Evolutionary conservation across 208 protist genomes (phyloP).

Genomic region (Leishmania major): DNA sequence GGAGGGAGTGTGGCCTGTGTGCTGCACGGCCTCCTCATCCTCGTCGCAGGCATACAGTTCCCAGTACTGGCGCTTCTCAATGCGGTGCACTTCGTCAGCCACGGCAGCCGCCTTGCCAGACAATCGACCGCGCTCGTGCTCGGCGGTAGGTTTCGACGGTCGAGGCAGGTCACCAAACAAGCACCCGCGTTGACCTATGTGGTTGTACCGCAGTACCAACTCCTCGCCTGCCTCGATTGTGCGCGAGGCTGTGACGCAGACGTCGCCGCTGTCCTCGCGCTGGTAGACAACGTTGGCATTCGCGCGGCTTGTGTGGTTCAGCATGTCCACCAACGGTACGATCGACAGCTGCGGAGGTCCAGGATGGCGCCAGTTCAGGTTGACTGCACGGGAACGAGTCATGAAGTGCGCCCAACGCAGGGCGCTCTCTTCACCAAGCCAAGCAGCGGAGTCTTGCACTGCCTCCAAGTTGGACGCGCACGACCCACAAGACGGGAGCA

Average conservation of each 20-base stretch:
- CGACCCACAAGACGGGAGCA: not conserved
- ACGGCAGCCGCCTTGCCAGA: conserved; percentile 24
- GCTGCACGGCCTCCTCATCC: conserved; percentile 27
- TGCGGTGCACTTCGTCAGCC: conserved; percentile 22
- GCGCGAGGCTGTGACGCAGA: conserved; percentile 56
- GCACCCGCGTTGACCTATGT: conserved; percentile 66
- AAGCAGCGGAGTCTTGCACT: conserved; percentile 11
- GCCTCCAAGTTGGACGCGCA: not conserved
- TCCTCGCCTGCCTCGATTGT: conserved; percentile 65
- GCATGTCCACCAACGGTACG: conserved; percentile 83
- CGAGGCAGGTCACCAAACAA: conserved; percentile 49
- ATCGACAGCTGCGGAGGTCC: conserved; percentile 42
- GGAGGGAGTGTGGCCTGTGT: not conserved
- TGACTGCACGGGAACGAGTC: conserved; percentile 79
- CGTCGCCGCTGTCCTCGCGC: conserved; percentile 22
- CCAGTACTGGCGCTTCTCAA: conserved; percentile 41
- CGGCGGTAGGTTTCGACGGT: not conserved
- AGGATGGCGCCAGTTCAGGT: conserved; percentile 36
- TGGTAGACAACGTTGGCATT: conserved; percentile 68
- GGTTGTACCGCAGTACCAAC: conserved; percentile 74
- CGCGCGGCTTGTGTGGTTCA: conserved; percentile 63
- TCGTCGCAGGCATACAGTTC: conserved; percentile 44
- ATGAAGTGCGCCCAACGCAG: conserved; percentile 88
- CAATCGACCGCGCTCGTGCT: not conserved
- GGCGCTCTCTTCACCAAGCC: conserved; percentile 32